phyloP scores from a whole-genome alignment of 2,329 filamentous ascomycete species.

The Aspergillus unguis region DNA sequence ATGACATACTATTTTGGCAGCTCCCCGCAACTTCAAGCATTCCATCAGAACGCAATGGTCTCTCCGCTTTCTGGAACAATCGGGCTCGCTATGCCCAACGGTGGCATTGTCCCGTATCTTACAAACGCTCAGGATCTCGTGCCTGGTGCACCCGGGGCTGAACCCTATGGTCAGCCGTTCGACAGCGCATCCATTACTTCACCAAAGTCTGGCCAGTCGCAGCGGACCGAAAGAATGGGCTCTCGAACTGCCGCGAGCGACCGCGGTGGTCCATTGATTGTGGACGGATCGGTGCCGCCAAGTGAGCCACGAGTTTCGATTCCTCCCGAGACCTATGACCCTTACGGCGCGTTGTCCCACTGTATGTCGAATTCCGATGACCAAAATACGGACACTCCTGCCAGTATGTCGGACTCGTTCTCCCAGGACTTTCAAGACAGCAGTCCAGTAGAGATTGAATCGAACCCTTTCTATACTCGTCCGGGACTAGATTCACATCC shows the following conservation, averaged over 20 bases:
- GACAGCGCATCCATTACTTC: slow-evolving; percentile 24
- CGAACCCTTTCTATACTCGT: slow-evolving; percentile 25
- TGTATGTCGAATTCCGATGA: slow-evolving; percentile 43
- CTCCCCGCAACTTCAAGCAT: slow-evolving; percentile 42
- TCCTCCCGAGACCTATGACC: slow-evolving; percentile 35
- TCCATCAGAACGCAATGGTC: slow-evolving; percentile 38
- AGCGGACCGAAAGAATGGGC: slow-evolving; percentile 18
- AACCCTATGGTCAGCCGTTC: slow-evolving; percentile 19
- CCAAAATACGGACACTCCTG: slow-evolving; percentile 34
- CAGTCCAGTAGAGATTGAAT: slow-evolving; percentile 35
- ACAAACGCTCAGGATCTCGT: slow-evolving; percentile 35
- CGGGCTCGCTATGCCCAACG: slow-evolving; percentile 39
- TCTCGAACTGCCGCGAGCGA: slow-evolving; percentile 30
- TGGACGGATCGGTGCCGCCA: slow-evolving; percentile 46
- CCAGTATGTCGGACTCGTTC: slow-evolving; percentile 37
- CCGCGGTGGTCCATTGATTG: slow-evolving; percentile 43
- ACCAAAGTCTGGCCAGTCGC: slow-evolving; percentile 19
- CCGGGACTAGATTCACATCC: slow-evolving; percentile 26
- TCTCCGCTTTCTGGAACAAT: slow-evolving; percentile 38
- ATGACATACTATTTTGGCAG: slow-evolving; percentile 46
- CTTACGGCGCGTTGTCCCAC: slow-evolving; percentile 35
- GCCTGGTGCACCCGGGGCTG: slow-evolving; percentile 24
- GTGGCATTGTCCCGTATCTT: slow-evolving; percentile 33
- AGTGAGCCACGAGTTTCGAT: slow-evolving; percentile 36
- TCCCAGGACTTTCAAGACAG: slow-evolving; percentile 40